Evolutionary conservation across 2,329 filamentous ascomycete species (phyloP), one percentile per base, ranked within the genome.

Genomic region (Colletotrichum lentis): DNA sequence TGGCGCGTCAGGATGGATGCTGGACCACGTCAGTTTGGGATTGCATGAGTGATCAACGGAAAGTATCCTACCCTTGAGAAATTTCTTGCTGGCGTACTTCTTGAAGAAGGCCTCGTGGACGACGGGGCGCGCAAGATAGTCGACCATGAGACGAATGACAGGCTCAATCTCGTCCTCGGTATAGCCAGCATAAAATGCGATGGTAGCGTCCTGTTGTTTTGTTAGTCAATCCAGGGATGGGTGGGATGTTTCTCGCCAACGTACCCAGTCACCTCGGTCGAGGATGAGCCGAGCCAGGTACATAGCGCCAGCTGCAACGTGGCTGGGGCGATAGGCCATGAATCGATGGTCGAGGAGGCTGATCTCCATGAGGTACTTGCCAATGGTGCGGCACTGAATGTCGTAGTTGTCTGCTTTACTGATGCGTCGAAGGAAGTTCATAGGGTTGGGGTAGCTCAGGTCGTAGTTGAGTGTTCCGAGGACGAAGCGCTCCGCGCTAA

Each of bases 321-420:
- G 93, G 77, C 94, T 97, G 44, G 96, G 94, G 43, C 91, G 91
- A 79, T 92, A 96, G 69, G 87, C 83, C 86, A 99, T 91, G 83
- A 99, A 97, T 70, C 94, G 91, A 79, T 98, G 93, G 76, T 99
- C 96, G 35, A 99, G 85, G 72, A 97, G 88, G 78, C 93, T 96
- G 76, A 99, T 97, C 83, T 99, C 96, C 83, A 97, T 93, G 55
- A 99, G 85, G 79, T 98, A 99, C 83, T 99, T 99, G 79, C 93
- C 96, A 69, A 99, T 88, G 54, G 96, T 99, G 75, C 96, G 92
- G 69, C 94, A 97, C 80, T 97, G 93, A 75, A 98, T 97, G 80
- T 99, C 95, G 82, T 99, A 99, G 84, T 97, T 96, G 83, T 99
- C 96, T 76, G 96, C 96, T 85, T 99, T 99, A 70, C 95, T 98